These are phyloP conservation scores for Verticillium nubilum DNA, from an alignment of 2,329 filamentous ascomycete genomes.

Conservation along the genomic window DNA sequence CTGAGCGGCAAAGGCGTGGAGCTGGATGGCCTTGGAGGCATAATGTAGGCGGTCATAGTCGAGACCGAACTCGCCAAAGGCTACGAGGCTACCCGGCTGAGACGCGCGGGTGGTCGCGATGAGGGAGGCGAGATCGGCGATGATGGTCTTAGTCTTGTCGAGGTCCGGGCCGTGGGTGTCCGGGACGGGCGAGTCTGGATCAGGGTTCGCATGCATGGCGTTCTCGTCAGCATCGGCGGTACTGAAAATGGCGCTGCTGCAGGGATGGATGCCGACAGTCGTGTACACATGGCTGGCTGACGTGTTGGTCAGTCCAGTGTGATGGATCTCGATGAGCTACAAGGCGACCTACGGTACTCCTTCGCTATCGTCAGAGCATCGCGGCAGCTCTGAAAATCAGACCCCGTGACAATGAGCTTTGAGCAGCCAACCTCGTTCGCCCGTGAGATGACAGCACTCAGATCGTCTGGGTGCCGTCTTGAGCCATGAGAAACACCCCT, in stretches of 20 bases:
- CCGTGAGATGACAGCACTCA: slow-evolving; percentile 70
- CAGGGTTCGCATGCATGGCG: slow-evolving; percentile 45
- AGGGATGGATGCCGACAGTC: slow-evolving; percentile 92
- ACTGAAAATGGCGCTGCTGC: slow-evolving; percentile 75
- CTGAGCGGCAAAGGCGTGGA: slow-evolving; percentile 80
- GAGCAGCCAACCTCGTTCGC: slow-evolving; percentile 73
- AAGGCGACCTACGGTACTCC: slow-evolving; percentile 58
- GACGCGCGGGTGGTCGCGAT: slow-evolving; percentile 51
- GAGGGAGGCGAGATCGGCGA: slow-evolving; percentile 58
- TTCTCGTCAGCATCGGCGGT: slow-evolving; percentile 37
- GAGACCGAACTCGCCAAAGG: slow-evolving; percentile 91
- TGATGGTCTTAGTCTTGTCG: slow-evolving; percentile 39
- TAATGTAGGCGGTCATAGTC: slow-evolving; percentile 92
- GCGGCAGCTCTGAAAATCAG: slow-evolving; percentile 71
- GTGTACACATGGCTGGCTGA: slow-evolving; percentile 77
- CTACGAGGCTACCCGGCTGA: slow-evolving; percentile 49
- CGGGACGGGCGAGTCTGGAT: slow-evolving; percentile 39
- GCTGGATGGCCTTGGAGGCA: slow-evolving; percentile 71
- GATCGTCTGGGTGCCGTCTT: slow-evolving; percentile 66
- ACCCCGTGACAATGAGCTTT: slow-evolving; percentile 92
- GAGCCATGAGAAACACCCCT: slow-evolving; percentile 78
- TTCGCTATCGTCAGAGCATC: slow-evolving; percentile 69
- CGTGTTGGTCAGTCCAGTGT: not conserved
- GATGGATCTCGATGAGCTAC: not conserved
- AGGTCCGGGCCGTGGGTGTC: slow-evolving; percentile 43